Evolutionary conservation across 2,329 filamentous ascomycete genomes (phyloP), one percentile per base, ranked within the genome.

Genomic region (Alternaria burnsii): DNA sequence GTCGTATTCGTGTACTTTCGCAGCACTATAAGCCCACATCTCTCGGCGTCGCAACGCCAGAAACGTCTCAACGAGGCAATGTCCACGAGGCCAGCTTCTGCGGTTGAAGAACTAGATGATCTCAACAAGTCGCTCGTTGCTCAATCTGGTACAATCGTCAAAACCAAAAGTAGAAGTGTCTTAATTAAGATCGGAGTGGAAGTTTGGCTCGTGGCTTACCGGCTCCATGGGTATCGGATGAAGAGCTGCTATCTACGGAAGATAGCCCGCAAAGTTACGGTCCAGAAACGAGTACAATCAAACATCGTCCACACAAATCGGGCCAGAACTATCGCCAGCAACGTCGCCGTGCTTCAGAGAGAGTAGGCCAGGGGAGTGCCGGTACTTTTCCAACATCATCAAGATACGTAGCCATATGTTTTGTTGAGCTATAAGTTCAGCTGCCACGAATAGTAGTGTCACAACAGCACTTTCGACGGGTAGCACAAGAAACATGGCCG

Each of bases 181-280:
- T n/a, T 20, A 40, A 52, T 40, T 22, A 52, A 20, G 24, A 36
- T 52, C 32, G 22, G n/a, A 52, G 48, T 38, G 3, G 24, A 52
- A 52, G 1, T 52, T 22, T 40, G 48, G 36, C 8, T 40, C 48
- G 14, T 48, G 48, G 48, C 48, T 52, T 40, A 52, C 32, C 48
- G 32, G 32, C 20, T 51, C 30, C 40, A 52, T 52, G 48, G 34
- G 24, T 52, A 5, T 20, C 36, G 34, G 48, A 28, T 26, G 32
- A 52, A 52, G 36, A 20, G 50, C 50, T 52, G 4, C 48, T 24
- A 5, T 50, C 20, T 50, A 26, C 24, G 30, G 46, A 26, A 38
- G 46, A 38, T 0, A 24, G 3, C 46, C 20, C 32, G 20, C 22
- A 20, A 20, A 34, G 1, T 26, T 22, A 32, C 30, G 46, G 46